Evolutionary conservation across 2,329 filamentous ascomycete genomes (phyloP).

Genomic region (Fusarium metavorans): DNA sequence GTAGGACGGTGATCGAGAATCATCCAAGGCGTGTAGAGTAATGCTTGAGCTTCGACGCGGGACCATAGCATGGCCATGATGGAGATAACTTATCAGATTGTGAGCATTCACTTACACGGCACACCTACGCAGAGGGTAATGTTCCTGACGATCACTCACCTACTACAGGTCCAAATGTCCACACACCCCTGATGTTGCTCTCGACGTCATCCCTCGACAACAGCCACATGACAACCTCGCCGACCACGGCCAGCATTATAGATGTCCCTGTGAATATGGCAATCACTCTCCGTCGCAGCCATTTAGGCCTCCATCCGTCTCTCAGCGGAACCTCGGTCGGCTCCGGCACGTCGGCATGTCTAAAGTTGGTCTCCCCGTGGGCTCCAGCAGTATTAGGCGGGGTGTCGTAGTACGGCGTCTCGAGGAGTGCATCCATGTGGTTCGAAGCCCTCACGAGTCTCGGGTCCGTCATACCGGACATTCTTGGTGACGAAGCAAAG

Average conservation of each 20-base stretch:
- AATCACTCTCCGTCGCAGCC: conserved; percentile 37
- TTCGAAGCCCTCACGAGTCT: conserved; percentile 15
- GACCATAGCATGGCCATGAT: conserved; percentile 43
- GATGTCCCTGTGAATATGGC: conserved; percentile 38
- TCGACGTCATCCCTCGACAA: conserved; percentile 35
- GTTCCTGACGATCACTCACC: conserved; percentile 38
- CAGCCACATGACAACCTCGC: conserved; percentile 42
- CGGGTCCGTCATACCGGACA: conserved; percentile 18
- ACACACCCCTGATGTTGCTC: conserved; percentile 36
- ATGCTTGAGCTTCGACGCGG: conserved; percentile 44
- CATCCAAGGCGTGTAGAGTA: conserved; percentile 47
- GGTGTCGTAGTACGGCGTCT: conserved; percentile 41
- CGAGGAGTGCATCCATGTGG: conserved; percentile 38
- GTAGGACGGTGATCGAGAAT: conserved; percentile 40
- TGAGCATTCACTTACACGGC: conserved; percentile 15
- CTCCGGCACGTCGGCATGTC: conserved; percentile 25
- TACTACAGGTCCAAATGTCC: conserved; percentile 46
- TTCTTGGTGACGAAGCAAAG: conserved; percentile 27
- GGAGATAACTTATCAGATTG: conserved; percentile 37
- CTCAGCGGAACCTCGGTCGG: conserved; percentile 34
- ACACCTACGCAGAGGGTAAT: conserved; percentile 8
- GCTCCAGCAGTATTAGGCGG: conserved; percentile 32
- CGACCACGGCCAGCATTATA: conserved; percentile 34
- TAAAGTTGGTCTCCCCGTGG: conserved; percentile 21
- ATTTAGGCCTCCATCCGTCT: conserved; percentile 44